phyloP scores from a whole-genome alignment of 2,329 filamentous ascomycete genomes.

The Botrytis aclada region DNA sequence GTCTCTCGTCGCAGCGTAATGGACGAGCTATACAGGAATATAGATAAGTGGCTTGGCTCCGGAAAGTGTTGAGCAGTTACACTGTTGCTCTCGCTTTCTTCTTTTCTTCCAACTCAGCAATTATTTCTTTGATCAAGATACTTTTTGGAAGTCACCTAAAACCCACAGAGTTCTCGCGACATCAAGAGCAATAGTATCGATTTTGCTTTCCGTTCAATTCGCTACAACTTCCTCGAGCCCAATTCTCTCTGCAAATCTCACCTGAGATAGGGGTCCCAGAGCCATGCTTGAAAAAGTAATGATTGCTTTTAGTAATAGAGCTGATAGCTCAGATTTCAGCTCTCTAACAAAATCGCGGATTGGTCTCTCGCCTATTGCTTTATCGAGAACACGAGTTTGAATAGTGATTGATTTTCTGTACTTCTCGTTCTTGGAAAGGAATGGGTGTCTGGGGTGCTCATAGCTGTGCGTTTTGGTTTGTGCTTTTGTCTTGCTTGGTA shows the following conservation, averaged over 20 bases:
- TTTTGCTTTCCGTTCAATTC: neutral
- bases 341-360: neutral
- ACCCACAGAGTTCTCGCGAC: accelerated
- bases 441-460: neutral
- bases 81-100: neutral
- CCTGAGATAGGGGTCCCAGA: neutral
- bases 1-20: neutral
- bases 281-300: neutral
- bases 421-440: neutral
- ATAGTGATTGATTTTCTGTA: neutral
- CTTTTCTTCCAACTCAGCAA: neutral
- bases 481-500: neutral
- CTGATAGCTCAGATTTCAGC: neutral
- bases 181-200: neutral
- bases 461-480: neutral
- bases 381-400: neutral
- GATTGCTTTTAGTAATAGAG: neutral
- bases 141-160: accelerated
- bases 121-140: neutral
- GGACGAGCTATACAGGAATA: neutral
- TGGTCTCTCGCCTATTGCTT: neutral
- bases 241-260: neutral
- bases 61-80: neutral
- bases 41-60: neutral
- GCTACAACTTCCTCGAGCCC: neutral